A percentile compares a stretch with the other conserved stretches of the same genome.
phyloP scores from a whole-genome alignment of 306 rosid species.

The Aeschynomene evenia region DNA sequence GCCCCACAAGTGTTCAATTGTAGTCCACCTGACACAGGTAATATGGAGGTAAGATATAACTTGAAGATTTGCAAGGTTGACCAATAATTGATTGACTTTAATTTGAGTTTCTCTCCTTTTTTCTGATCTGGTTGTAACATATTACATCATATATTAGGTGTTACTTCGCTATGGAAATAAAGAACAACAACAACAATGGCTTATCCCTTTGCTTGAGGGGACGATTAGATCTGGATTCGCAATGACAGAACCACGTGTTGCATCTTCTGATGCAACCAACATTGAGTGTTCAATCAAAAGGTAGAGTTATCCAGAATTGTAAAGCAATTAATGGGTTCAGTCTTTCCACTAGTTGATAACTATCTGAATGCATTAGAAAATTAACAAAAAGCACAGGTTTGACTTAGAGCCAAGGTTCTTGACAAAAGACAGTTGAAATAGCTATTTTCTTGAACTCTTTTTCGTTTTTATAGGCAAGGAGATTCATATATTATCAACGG shows the following conservation, averaged over 20 bases:
- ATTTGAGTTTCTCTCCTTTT: constrained; percentile 24
- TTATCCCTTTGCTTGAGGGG: constrained; percentile 91
- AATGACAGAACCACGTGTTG: constrained; percentile 92
- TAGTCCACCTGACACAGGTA: constrained; percentile 95
- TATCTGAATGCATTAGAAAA: background rate
- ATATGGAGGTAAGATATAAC: constrained; percentile 83
- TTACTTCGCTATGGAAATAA: constrained; percentile 83
- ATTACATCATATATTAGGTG: constrained; percentile 54
- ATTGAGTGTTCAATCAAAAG: constrained; percentile 85
- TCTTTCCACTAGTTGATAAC: background rate
- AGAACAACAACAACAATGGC: constrained; percentile 81
- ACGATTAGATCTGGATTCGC: constrained; percentile 92
- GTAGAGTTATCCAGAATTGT: constrained; percentile 40
- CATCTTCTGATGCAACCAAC: constrained; percentile 95
- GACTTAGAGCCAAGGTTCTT: constrained; percentile 28
- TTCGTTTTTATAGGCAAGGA: constrained; percentile 58
- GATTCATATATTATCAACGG: constrained; percentile 81
- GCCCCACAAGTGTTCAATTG: constrained; percentile 96
- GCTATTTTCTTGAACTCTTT: constrained; percentile 20
- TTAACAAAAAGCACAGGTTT: background rate
- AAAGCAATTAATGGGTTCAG: background rate
- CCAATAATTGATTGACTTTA: background rate
- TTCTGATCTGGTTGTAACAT: constrained; percentile 20
- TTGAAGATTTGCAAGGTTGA: constrained; percentile 17
- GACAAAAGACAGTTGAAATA: background rate